Evolutionary conservation across 805 yeast genomes (phyloP).

Genomic region (Ogataea minuta): DNA sequence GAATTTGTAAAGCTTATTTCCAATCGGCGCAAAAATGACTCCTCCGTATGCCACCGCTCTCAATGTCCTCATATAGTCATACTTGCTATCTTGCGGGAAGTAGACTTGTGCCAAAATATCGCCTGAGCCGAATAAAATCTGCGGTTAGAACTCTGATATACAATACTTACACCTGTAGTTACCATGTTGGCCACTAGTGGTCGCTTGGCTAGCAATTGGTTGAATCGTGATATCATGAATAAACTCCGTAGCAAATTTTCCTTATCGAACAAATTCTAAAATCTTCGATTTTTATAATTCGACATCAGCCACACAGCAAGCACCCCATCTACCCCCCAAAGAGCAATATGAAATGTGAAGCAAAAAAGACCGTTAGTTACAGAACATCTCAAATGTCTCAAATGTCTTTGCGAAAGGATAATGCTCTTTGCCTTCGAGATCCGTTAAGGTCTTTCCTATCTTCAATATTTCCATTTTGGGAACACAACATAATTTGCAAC

Average conservation of each 20-base stretch:
- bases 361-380: too few relatives aligned
- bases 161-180: conserved; percentile 42
- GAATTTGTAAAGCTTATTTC: conserved; percentile 64
- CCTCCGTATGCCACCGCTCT: conserved; percentile 74
- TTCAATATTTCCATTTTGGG: conserved; percentile 21
- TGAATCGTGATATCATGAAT: conserved; percentile 3
- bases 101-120: conserved; percentile 68
- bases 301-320: too few relatives aligned
- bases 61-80: conserved; percentile 54
- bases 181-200: conserved; percentile 39
- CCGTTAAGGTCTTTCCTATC: conserved; percentile 13
- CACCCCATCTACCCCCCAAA: too few relatives aligned
- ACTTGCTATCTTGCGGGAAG: conserved; percentile 37
- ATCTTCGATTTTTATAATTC: background rate
- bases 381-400: background rate
- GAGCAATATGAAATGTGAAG: too few relatives aligned
- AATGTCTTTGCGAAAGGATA: too few relatives aligned
- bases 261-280: conserved; percentile 4
- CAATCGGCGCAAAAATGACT: conserved; percentile 71
- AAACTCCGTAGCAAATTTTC: background rate
- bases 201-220: background rate
- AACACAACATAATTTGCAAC: conserved; percentile 3
- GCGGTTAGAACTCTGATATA: background rate
- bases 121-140: conserved; percentile 60
- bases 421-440: background rate